Conservation (phyloP, 805 yeast species). For the Ogataea ramenticola region DNA sequence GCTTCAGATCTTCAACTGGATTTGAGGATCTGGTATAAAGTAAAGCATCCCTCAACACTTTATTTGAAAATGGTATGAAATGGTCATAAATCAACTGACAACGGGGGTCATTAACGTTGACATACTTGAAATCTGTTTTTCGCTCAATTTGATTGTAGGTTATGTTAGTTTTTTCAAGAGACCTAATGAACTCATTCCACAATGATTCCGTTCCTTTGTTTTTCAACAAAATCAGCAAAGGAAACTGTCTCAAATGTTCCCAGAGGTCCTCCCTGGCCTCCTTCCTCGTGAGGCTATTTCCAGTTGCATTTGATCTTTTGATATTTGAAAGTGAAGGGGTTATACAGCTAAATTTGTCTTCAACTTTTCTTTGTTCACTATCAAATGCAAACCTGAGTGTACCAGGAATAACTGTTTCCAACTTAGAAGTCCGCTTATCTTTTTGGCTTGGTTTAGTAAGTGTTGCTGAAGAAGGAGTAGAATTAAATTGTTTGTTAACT, state of each 20-base stretch:
- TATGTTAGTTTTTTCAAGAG: slow-evolving; percentile 12
- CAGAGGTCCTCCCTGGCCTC: slow-evolving; percentile 1
- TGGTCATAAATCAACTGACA: neutral
- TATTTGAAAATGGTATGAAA: neutral
- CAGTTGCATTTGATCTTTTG: neutral
- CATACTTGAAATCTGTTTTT: slow-evolving; percentile 2
- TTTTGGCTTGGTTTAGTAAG: too few species aligned
- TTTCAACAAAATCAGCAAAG: slow-evolving; percentile 12
- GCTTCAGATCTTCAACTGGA: neutral
- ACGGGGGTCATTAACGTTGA: slow-evolving; percentile 1
- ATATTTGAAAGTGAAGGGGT: too few species aligned
- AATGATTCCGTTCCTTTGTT: slow-evolving; percentile 2
- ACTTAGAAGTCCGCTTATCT: too few species aligned
- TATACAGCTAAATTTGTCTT: too few species aligned
- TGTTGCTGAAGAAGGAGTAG: too few species aligned
- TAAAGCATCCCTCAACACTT: neutral
- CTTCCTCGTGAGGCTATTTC: neutral
- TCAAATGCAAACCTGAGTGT: too few species aligned
- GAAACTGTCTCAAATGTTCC: slow-evolving; percentile 10
- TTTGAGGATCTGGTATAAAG: neutral
- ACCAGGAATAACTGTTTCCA: too few species aligned
- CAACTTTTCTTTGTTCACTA: too few species aligned
- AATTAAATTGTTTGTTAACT: too few species aligned
- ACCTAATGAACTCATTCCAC: slow-evolving; percentile 12
- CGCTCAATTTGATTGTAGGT: slow-evolving; percentile 5